These are phyloP conservation scores for Termitomyces sp. DNA, from an alignment of 768 basidiomycete species.

Conservation along the genomic window DNA sequence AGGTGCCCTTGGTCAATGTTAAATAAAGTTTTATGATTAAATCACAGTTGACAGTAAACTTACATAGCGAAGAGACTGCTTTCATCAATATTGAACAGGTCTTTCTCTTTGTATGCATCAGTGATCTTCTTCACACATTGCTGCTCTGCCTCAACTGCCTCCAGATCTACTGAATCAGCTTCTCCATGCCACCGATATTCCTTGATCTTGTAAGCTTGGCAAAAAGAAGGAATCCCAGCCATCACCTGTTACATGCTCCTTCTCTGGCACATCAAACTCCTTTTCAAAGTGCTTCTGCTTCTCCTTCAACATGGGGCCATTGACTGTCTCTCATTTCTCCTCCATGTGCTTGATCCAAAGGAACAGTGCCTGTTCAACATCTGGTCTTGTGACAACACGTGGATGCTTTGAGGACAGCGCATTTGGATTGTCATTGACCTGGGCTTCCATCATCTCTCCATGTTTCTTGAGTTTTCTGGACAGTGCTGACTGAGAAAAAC, in stretches of 20 bases:
- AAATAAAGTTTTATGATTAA: not conserved
- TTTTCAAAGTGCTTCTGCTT: not conserved
- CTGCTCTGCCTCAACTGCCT: conserved; percentile 10
- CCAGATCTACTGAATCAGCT: conserved; percentile 22
- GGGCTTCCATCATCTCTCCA: not conserved
- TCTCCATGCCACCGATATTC: conserved; percentile 15
- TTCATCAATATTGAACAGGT: conserved; percentile 20
- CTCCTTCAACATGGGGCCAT: not conserved
- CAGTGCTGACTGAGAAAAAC: not conserved
- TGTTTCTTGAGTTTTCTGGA: not conserved
- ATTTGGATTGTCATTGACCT: conserved; percentile 14
- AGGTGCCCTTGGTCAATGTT: conserved; percentile 12
- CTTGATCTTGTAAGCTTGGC: not conserved
- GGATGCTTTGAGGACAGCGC: conserved; percentile 25
- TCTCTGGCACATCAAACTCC: not conserved
- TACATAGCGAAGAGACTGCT: conserved; percentile 11
- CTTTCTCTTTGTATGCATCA: conserved; percentile 15
- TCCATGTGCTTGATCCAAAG: not conserved
- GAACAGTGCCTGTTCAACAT: conserved; percentile 18
- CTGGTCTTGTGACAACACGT: conserved; percentile 28
- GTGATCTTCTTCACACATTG: conserved; percentile 4
- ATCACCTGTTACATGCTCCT: not conserved
- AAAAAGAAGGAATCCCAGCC: not conserved
- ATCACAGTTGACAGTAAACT: conserved; percentile 2
- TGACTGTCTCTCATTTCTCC: not conserved